These are phyloP conservation scores for Aureobasidium pullulans DNA, from an alignment of 2,329 filamentous ascomycete genomes.

Conservation along the genomic window DNA sequence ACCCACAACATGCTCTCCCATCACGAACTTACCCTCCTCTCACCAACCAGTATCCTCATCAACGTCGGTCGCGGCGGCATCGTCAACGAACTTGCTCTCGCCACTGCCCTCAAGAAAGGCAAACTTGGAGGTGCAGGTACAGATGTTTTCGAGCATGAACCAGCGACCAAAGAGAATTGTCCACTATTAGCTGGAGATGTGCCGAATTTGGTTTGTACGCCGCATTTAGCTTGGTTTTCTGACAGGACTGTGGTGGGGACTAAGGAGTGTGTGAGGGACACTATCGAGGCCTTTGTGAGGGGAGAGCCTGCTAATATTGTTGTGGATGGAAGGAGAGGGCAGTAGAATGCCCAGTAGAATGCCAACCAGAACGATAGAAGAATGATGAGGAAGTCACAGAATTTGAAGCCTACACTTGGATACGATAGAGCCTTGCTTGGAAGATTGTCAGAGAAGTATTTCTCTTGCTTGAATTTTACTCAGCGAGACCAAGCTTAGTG, in stretches of 20 bases:
- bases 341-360: too few species aligned
- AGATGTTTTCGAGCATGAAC: constrained; percentile 45
- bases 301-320: constrained; percentile 35
- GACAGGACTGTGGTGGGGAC: constrained; percentile 42
- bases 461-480: too few species aligned
- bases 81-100: constrained; percentile 43
- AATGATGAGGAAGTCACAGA: too few species aligned
- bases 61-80: constrained; percentile 45
- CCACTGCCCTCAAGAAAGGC: constrained; percentile 37
- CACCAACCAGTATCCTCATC: constrained; percentile 37
- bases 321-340: constrained; percentile 12
- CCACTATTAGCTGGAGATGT: constrained; percentile 38
- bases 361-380: too few species aligned
- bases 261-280: constrained; percentile 36
- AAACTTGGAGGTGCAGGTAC: constrained; percentile 44
- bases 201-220: constrained; percentile 45
- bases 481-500: too few species aligned
- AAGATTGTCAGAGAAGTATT: too few species aligned
- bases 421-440: too few species aligned
- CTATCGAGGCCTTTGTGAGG: constrained; percentile 39
- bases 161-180: constrained; percentile 36
- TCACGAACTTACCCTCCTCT: constrained; percentile 39
- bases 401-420: too few species aligned
- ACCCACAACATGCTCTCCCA: constrained; percentile 22
- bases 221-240: constrained; percentile 49